Base-by-base conservation (phyloP, 768 basidiomycete species). In the Clitopilus hobsonii region DNA sequence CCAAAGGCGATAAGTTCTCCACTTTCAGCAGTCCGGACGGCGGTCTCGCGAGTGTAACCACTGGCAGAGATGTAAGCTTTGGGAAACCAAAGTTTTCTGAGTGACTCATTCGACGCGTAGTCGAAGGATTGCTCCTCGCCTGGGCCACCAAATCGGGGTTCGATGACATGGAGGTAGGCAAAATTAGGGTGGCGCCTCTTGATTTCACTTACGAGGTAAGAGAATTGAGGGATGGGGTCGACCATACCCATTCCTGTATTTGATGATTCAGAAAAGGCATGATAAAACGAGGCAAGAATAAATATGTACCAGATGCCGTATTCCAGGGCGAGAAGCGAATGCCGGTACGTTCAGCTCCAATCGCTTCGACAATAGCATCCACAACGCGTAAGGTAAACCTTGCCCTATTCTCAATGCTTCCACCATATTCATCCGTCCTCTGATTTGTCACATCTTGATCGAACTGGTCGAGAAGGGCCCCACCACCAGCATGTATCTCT, bases 361-460 rank as follows among this genome's bases (percentile, higher is more conserved):
- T 67, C 0, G 78, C 76, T 0, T 73, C 64, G 3, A 68, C 70
- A 1, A 88, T 68, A 1, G 80, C 82, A 26, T 79, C 73, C 7
- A 82, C 63, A 38, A 86, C 70, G 56, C 85, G 82, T 6, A 85
- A 67, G 0, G 67, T 61, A 63, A 91, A 89, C 24, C 80, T 72
- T 0, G 74, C 70, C 5, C 89, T 72, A 54, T 79, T 81, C 63
- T 85, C 80, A 24, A 88, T 68, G 47, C 76, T 78, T 1, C 89
- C 89, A 0, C 89, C 89, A 65, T 86, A 91, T 47, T 76, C 69
- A 63, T 89, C 87, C 6, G 77, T 81, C 14, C 86, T 75, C 4
- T 74, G 61, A 65, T 89, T 88, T 29, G 71, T 72, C n/a, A 72
- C 63, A 24, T 78, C 71, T 60, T 86, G 82, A 8, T 84, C 56